Evolutionary conservation across 179 eudicot species (phyloP).

Genomic region (Beta corolliflora): DNA sequence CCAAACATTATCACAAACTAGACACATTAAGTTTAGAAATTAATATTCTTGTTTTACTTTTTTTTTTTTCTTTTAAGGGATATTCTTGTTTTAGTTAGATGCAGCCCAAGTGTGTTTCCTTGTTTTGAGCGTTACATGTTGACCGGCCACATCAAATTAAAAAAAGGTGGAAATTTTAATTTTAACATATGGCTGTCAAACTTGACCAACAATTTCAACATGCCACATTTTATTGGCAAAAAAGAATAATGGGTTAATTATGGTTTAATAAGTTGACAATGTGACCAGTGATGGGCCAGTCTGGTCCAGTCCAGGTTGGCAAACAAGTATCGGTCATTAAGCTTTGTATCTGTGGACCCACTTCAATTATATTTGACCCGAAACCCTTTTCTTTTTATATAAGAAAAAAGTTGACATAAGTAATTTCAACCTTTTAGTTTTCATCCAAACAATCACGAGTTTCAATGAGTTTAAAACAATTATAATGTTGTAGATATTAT

Average conservation of each 20-base stretch:
- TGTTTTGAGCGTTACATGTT: neutral
- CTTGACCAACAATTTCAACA: slow-evolving; percentile 1
- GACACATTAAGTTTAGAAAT: too few species aligned
- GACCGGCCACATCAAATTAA: neutral
- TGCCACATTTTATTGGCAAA: neutral
- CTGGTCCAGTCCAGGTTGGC: neutral
- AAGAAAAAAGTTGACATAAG: too few species aligned
- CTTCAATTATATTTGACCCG: neutral
- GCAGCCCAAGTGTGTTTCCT: neutral
- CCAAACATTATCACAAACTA: too few species aligned
- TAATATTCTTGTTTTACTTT: too few species aligned
- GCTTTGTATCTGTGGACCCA: neutral
- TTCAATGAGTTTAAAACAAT: too few species aligned
- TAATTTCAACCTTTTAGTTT: too few species aligned
- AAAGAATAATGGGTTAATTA: neutral
- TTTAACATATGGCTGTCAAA: slow-evolving; percentile 1
- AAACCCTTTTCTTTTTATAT: too few species aligned
- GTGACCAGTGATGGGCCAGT: neutral
- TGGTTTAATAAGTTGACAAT: neutral
- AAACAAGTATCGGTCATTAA: neutral
- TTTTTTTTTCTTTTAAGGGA: too few species aligned
- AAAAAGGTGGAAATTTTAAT: neutral
- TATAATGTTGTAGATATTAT: too few species aligned
- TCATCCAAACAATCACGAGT: too few species aligned
- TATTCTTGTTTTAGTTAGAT: too few species aligned